Evolutionary conservation across 306 rosid species (phyloP), one percentile per base, ranked within the genome.

Genomic region (Vigna angularis): DNA sequence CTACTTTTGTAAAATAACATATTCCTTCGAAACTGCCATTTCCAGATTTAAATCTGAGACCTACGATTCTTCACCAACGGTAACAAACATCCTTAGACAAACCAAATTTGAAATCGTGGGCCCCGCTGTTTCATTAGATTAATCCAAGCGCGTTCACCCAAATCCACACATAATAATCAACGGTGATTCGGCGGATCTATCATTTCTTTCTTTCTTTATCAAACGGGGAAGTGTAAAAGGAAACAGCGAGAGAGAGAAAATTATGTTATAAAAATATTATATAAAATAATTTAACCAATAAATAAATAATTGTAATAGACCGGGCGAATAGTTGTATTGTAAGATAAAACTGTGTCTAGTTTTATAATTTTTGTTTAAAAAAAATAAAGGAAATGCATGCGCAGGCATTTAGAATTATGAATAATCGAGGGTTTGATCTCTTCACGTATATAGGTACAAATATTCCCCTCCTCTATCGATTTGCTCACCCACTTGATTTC

Each of bases 101-200:
- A 56, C 79, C 6, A 73, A 81, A 70, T 64, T 83, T 82, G 73
- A 89, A 86, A 36, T 58, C 4, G 0, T 69, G 87, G 87, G 79
- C 55, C 88, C 87, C 82, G 15, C 69, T 30, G 2, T 49, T 51
- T 4, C 44, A 55, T 48, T 74, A 9, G 4, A 51, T 47, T n/a
- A 65, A 50, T 44, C 1, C 18, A 57, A 53, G 47, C 76, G 72
- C 72, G 59, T 53, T 69, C 82, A 36, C 82, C 84, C 16, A 79
- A 63, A 66, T 48, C 17, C 45, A 44, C 2, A 12, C 74, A 49
- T 68, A 16, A 49, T 68, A 9, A 79, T 55, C 34, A 24, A 22
- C 63, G 38, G 11, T 76, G 17, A 72, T 76, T 67, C 76, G 66
- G 76, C 80, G 59, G 86, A 79, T 36, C 44, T 64, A 78, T 56